Conservation (phyloP, 2,329 filamentous ascomycete species). For the Colletotrichum acutatum region DNA sequence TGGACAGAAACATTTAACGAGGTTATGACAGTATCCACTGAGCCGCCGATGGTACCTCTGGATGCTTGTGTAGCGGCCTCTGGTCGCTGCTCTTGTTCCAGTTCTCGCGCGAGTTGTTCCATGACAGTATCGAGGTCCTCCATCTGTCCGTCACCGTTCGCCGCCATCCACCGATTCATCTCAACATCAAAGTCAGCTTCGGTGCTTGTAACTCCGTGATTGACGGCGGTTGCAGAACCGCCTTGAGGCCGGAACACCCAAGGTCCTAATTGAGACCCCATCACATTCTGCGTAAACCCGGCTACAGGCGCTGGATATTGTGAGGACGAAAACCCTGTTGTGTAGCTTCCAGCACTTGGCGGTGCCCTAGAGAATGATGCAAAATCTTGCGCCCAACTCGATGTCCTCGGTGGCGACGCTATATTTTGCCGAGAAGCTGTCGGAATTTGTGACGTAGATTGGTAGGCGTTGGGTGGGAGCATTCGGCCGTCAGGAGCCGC, state of each 20-base stretch:
- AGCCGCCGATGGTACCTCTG: not conserved
- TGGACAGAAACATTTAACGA: not conserved
- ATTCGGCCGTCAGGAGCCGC: not conserved
- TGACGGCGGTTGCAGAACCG: not conserved
- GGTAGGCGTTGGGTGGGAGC: not conserved
- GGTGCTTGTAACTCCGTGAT: not conserved
- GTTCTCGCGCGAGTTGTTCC: conserved; percentile 54
- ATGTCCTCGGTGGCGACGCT: not conserved
- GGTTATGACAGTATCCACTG: not conserved
- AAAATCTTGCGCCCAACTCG: conserved; percentile 34
- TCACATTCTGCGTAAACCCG: not conserved
- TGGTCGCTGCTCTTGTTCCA: conserved; percentile 40
- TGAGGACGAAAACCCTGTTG: not conserved
- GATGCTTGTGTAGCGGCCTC: not conserved
- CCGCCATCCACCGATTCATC: conserved; percentile 54
- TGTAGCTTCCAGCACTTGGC: not conserved
- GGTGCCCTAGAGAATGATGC: not conserved
- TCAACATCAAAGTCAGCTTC: conserved; percentile 53
- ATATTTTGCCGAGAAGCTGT: not conserved
- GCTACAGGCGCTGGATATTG: not conserved
- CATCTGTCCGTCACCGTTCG: conserved; percentile 47
- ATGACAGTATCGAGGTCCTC: conserved; percentile 54
- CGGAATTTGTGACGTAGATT: not conserved
- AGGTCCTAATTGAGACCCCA: not conserved
- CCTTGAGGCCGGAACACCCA: not conserved